Conservation (phyloP, 148 eudicot species). For the Camellia sinensis region DNA sequence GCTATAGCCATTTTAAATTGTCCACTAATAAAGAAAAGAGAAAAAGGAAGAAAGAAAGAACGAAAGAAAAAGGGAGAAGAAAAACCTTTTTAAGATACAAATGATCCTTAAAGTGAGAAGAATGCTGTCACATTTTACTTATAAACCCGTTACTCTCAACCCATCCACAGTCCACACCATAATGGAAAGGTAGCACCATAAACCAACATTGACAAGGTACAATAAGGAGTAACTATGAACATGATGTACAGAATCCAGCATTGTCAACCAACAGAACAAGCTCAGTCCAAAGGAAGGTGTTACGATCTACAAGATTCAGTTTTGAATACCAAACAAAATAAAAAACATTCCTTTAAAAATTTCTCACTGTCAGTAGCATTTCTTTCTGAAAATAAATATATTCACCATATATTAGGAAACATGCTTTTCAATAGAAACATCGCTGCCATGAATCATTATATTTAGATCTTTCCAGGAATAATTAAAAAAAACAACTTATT, state of each 20-base stretch:
- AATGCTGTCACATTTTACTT: neutral
- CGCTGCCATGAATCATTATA: neutral
- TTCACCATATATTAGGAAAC: neutral
- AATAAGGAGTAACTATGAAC: neutral
- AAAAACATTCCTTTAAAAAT: slow-evolving; percentile 1
- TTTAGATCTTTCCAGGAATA: neutral
- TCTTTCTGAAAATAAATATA: neutral
- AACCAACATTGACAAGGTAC: neutral
- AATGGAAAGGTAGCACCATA: neutral
- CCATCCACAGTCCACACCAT: neutral
- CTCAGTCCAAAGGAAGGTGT: neutral
- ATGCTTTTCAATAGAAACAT: neutral
- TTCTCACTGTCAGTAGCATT: neutral
- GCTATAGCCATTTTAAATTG: neutral
- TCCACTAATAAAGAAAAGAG: neutral
- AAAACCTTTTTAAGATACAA: neutral
- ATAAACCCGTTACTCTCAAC: neutral
- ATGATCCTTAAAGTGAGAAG: neutral
- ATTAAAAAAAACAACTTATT: neutral
- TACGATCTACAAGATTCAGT: neutral
- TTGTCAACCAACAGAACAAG: neutral
- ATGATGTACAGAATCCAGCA: neutral
- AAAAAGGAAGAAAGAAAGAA: neutral
- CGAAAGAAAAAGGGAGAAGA: neutral
- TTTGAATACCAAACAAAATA: neutral